Evolutionary conservation across 768 basidiomycete species (phyloP).

Genomic region (Agaricus sinodeliciosus): DNA sequence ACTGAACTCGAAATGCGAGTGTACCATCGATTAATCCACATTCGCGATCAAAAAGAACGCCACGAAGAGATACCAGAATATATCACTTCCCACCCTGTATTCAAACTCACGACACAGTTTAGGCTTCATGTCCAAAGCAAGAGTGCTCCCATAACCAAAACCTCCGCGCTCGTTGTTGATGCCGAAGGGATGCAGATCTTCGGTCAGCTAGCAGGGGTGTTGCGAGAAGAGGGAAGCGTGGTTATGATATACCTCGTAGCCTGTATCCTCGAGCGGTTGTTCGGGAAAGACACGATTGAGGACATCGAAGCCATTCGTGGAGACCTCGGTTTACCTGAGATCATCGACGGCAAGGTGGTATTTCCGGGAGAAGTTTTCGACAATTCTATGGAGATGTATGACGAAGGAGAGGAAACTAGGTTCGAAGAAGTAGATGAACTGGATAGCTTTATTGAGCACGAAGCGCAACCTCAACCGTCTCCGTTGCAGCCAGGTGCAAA

Average conservation of each 20-base stretch:
- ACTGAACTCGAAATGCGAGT: slow-evolving; percentile 95
- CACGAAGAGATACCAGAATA: slow-evolving; percentile 64
- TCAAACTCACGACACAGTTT: slow-evolving; percentile 78
- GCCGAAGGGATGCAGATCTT: slow-evolving; percentile 63
- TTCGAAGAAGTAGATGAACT: slow-evolving; percentile 18
- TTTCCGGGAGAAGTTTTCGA: slow-evolving; percentile 20
- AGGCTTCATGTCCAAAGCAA: slow-evolving; percentile 74
- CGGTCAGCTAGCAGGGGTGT: slow-evolving; percentile 49
- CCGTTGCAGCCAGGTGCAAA: neutral
- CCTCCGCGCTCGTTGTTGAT: slow-evolving; percentile 57
- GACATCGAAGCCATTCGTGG: slow-evolving; percentile 64
- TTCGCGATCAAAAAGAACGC: slow-evolving; percentile 76
- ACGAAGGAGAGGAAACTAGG: slow-evolving; percentile 19
- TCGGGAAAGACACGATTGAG: slow-evolving; percentile 75
- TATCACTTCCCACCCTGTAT: slow-evolving; percentile 67
- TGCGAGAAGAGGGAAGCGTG: slow-evolving; percentile 57
- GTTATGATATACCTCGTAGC: slow-evolving; percentile 85
- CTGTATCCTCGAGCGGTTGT: slow-evolving; percentile 82
- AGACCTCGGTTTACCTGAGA: slow-evolving; percentile 47
- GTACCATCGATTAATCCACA: slow-evolving; percentile 88
- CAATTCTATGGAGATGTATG: slow-evolving; percentile 19
- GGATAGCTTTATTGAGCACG: slow-evolving; percentile 6
- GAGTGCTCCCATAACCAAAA: slow-evolving; percentile 70
- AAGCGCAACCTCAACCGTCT: neutral
- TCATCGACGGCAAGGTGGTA: slow-evolving; percentile 58